phyloP scores from a whole-genome alignment of 2,329 filamentous ascomycete genomes.

The Emergomyces orientalis region DNA sequence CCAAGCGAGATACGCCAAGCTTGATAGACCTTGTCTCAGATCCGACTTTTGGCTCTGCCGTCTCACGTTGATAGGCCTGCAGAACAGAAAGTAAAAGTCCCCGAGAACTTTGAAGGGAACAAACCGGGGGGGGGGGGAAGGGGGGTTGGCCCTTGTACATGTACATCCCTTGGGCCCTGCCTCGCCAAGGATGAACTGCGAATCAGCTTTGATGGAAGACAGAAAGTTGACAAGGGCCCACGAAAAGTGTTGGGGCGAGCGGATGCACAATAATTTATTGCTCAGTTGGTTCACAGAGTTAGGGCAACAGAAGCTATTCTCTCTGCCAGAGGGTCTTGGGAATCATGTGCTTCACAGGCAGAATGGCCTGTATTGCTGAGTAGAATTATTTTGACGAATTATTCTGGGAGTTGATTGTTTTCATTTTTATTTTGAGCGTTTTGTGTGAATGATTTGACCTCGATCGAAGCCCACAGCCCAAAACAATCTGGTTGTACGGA shows the following conservation, averaged over 20 bases:
- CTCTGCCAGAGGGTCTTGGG: too few relatives aligned
- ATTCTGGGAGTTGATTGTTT: too few relatives aligned
- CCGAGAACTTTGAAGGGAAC: neutral
- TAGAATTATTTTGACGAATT: too few relatives aligned
- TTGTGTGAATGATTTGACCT: neutral
- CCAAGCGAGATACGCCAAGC: constrained; percentile 6
- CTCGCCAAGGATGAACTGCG: neutral
- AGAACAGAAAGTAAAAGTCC: neutral
- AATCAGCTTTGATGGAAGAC: neutral
- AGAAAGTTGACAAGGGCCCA: neutral
- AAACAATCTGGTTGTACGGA: too few relatives aligned
- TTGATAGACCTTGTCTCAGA: constrained; percentile 6
- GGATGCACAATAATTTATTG: neutral
- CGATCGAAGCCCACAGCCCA: neutral
- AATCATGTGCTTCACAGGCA: too few relatives aligned
- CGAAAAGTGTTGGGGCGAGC: neutral
- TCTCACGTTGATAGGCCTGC: neutral
- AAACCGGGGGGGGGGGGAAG: neutral
- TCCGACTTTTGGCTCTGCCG: neutral
- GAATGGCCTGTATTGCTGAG: too few relatives aligned
- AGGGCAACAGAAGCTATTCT: too few relatives aligned
- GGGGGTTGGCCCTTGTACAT: too few relatives aligned
- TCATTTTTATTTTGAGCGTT: neutral
- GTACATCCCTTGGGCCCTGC: neutral
- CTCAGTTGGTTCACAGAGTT: neutral